Base-by-base conservation (phyloP, 306 rosid species). In the Fragaria ananassa region DNA sequence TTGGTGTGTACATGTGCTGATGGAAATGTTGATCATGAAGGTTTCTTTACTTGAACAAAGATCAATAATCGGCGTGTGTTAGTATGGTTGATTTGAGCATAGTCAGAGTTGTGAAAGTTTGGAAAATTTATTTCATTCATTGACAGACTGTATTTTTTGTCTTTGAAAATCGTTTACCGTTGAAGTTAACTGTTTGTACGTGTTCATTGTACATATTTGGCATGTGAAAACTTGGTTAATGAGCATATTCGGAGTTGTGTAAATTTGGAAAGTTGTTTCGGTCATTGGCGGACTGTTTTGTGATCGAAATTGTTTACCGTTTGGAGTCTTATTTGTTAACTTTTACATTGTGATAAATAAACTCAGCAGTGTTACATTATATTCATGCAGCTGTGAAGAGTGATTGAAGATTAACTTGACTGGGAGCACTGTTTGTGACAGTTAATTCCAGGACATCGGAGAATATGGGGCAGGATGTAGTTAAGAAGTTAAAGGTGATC, bases 381-480 rank as follows among this genome's bases (percentile, higher is more conserved):
- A 60, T 13, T 6, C 18, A 31, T 58, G 76, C 58, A 80, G 80
- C 41, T 51, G 51, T n/a, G 37, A 10, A 67, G 46, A 76, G 74
- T 25, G 44, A 50, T 37, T 45, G 42, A 58, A 39, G 11, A 15
- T 49, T 62, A 14, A n/a, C 49, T 4, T 62, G 72, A 14, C 58
- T 1, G 15, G 19, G 41, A 74, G 41, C 62, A 31, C 42, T 34
- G 63, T 61, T 34, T 14, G 72, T 75, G 49, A 61, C 3, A 35
- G 70, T 19, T 68, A 8, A 60, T 74, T 80, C 63, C 70, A 74
- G 75, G 45, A 37, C 63, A 1, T 57, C 29, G 46, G 75, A 68
- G 54, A 27, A n/a, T 53, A 81, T 81, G 85, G 85, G 61, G 56
- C 75, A 72, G 72, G 75, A 65, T 46, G 54, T 58, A 39, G 18